Conservation (phyloP, 139 green algal genomes). For the Picochlorum costavermella region DNA sequence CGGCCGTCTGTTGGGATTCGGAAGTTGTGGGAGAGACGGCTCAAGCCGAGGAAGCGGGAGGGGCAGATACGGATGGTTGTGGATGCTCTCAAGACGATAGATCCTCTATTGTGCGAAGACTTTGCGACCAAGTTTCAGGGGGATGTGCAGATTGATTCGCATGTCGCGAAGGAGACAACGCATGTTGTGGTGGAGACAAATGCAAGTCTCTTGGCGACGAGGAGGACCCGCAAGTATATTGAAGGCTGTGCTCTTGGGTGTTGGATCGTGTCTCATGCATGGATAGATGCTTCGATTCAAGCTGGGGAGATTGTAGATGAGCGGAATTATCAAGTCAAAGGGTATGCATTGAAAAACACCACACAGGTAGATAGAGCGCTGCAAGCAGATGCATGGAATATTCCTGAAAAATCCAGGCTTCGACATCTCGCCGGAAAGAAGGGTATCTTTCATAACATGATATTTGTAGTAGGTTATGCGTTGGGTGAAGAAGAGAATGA, state of each 20-base stretch:
- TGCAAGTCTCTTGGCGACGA: constrained; percentile 3
- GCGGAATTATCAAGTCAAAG: constrained; percentile 21
- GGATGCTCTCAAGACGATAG: background rate
- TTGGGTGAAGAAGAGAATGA: background rate
- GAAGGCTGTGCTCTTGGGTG: constrained; percentile 25
- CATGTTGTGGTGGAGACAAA: constrained; percentile 22
- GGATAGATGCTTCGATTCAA: constrained; percentile 26
- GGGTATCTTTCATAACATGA: background rate
- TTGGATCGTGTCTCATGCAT: constrained; percentile 28
- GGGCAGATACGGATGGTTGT: background rate
- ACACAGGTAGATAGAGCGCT: background rate
- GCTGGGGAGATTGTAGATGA: constrained; percentile 21
- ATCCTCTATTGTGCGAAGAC: too few species aligned
- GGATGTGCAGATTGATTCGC: too few species aligned
- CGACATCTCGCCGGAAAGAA: background rate
- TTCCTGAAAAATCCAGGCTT: background rate
- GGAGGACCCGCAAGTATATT: constrained; percentile 26
- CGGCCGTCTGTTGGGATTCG: background rate
- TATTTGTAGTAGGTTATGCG: background rate
- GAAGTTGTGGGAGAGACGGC: background rate
- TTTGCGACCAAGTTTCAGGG: too few species aligned
- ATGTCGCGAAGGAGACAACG: constrained; percentile 8
- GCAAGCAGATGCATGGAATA: background rate
- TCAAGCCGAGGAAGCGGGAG: constrained; percentile 4
- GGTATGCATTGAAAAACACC: constrained; percentile 2